These are phyloP conservation scores for Aureobasidium zeae DNA, from an alignment of 2,329 filamentous ascomycete genomes.

Conservation along the genomic window DNA sequence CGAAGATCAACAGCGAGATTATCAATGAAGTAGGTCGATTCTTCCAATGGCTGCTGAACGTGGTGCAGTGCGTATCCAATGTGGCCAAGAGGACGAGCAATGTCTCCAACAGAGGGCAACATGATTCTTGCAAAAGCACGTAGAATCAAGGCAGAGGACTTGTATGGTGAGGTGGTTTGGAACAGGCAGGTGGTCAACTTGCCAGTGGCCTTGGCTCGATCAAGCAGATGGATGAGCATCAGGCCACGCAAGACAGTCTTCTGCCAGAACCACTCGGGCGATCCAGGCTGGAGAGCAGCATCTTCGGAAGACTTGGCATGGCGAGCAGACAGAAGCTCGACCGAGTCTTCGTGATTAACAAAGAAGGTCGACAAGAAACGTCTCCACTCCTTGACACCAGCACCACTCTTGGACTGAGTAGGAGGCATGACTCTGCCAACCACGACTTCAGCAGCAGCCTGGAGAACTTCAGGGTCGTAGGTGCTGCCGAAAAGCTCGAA, in stretches of 20 bases:
- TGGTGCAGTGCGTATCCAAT: conserved; percentile 48
- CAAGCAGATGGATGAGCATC: conserved; percentile 52
- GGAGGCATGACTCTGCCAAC: conserved; percentile 41
- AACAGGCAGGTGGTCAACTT: conserved; percentile 40
- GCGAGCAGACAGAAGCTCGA: conserved; percentile 4
- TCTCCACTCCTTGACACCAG: conserved; percentile 20
- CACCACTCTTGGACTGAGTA: neutral
- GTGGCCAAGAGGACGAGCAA: conserved; percentile 46
- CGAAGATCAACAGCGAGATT: conserved; percentile 55
- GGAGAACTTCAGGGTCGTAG: conserved; percentile 45
- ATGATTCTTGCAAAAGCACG: conserved; percentile 45
- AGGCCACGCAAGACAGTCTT: conserved; percentile 50
- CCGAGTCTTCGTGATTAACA: conserved; percentile 46
- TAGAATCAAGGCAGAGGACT: conserved; percentile 47
- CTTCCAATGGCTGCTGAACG: conserved; percentile 48
- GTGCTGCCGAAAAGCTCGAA: conserved; percentile 49
- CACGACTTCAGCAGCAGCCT: conserved; percentile 48
- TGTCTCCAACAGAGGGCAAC: conserved; percentile 50
- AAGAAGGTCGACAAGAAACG: conserved; percentile 49
- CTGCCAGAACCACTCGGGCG: conserved; percentile 42
- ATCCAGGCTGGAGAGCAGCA: conserved; percentile 27
- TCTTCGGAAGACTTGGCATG: neutral
- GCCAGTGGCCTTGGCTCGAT: conserved; percentile 40
- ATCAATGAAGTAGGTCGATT: conserved; percentile 48
- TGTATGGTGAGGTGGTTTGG: conserved; percentile 42